Evolutionary conservation across 2,329 filamentous ascomycete genomes (phyloP), one percentile per base, ranked within the genome.

Genomic region (Ophiocordyceps unilateralis): DNA sequence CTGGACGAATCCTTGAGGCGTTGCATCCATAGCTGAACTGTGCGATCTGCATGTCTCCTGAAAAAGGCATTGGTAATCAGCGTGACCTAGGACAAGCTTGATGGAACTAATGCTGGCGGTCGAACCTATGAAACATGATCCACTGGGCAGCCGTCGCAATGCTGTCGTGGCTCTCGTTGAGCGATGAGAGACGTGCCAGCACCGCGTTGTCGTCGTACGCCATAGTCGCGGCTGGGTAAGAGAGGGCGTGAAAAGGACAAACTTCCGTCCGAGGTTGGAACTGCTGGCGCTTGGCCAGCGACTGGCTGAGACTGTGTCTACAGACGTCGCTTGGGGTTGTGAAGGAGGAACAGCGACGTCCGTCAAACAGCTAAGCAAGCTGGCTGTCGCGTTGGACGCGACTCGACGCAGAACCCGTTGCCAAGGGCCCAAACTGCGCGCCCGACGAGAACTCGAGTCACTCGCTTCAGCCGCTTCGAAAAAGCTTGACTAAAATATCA

Each of bases 81-180:
- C 32, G 5, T 36, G 32, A 36, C 4, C 17, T 36, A 17, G 17
- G 14, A 8, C 8, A 36, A 30, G 28, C 28, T 30, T 36, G 2
- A 9, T 4, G 5, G 17, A 11, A 19, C 32, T 10, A 12, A 26
- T 10, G 24, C 24, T 26, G 14, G 22, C 4, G 21, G 12, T 30
- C 44, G 41, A 78, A 93, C 87, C 87, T 82, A 65, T 98, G 89
- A 60, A 98, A 98, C 82, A 98, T 93, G 48, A 98, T 91, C 93
- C 93, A 98, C 78, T 96, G 89, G 45, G 91, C 87, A 48, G 93
- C 88, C 30, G 85, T 89, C 47, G 93, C 76, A 56, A 98, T 96
- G 64, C 87, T 93, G 59, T 98, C 91, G 60, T 98, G 89, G 11
- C 87, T 93, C 65, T 98, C 93, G 63, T 94, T 95, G 48, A 98